These are phyloP conservation scores for Pythium brachiatum DNA, from an alignment of 352 stramenopile genomes.

Conservation along the genomic window DNA sequence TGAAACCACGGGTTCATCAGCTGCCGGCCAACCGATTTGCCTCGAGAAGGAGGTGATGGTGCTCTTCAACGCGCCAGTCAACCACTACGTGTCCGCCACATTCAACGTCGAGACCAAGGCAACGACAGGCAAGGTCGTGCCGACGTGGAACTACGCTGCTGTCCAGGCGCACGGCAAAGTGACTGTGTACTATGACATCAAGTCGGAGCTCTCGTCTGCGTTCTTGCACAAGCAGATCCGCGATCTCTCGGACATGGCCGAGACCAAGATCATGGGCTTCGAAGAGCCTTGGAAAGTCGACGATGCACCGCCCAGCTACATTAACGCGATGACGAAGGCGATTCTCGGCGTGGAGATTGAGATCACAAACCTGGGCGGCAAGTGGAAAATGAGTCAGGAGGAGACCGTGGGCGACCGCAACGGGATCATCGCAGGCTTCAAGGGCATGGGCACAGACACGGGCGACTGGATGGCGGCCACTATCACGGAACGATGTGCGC, in stretches of 20 bases:
- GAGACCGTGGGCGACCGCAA: conserved; percentile 9
- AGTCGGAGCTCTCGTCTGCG: conserved; percentile 4
- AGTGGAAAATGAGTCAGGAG: conserved; percentile 29
- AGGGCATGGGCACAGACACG: conserved; percentile 4
- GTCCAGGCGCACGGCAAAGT: conserved; percentile 22
- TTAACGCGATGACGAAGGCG: conserved; percentile 18
- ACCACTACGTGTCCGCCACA: conserved; percentile 20
- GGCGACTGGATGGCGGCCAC: conserved; percentile 22
- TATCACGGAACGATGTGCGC: conserved; percentile 15
- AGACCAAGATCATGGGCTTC: conserved; percentile 21
- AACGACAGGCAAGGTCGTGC: conserved; percentile 26
- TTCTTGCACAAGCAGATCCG: conserved; percentile 20
- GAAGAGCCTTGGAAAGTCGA: conserved; percentile 23
- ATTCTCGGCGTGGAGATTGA: conserved; percentile 27
- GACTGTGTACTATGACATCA: conserved; percentile 17
- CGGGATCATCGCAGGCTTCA: conserved; percentile 22
- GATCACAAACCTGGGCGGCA: conserved; percentile 21
- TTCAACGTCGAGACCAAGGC: conserved; percentile 24
- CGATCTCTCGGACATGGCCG: conserved; percentile 17
- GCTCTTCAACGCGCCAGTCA: conserved; percentile 20
- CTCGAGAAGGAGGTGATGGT: conserved; percentile 23
- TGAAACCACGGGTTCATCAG: background rate
- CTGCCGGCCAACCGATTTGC: background rate
- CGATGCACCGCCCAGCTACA: conserved; percentile 23
- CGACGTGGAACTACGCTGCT: conserved; percentile 27